Base-by-base conservation (phyloP, 192 early-diverging fungal species). In the Cladochytrium replicatum region DNA sequence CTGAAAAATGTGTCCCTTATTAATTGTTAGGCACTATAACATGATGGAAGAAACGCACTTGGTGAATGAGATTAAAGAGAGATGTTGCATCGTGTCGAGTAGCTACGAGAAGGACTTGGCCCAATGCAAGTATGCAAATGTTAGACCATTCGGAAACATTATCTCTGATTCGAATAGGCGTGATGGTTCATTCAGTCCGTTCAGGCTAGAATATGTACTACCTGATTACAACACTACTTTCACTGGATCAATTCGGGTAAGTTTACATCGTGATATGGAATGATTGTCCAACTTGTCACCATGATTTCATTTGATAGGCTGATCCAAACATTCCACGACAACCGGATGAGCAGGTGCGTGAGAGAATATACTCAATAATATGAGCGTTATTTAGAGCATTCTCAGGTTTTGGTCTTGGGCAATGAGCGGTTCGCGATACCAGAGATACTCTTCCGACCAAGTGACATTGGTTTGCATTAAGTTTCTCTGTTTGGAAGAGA, bases 11-110 rank as follows among this genome's bases (percentile, higher is more conserved):
- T 25, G 29, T 24, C 2, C n/a, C 38, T 48, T 11, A 15, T 55
- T 13, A 29, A n/a, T 26, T 2, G 13, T 15, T 48, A 74, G 75
- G 40, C 78, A 87, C 50, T 92, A 84, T 77, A 82, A 92, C 52
- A 92, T 92, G 89, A 92, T 88, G 87, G 87, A 92, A 43, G 87
- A 92, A 60, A 85, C 87, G 0, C 83, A 75, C 45, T 67, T 92
- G n/a, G 78, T 92, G 43, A 85, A 83, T 49, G 69, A 84, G 17
- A 78, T 87, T 49, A 92, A 92, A 62, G 86, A 90, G 61, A 63
- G 69, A 3, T 86, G 85, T 55, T 89, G 89, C 52, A 89, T 75
- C 66, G 73, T 90, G 0, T 83, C 87, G 24, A 61, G 69, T 9
- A 67, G 85, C 32, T 80, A 83, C 48, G 59, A 67, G 44, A 56